Evolutionary conservation across 306 rosid species (phyloP), one percentile per base, ranked within the genome.

Genomic region (Dalbergia cochinchinensis): DNA sequence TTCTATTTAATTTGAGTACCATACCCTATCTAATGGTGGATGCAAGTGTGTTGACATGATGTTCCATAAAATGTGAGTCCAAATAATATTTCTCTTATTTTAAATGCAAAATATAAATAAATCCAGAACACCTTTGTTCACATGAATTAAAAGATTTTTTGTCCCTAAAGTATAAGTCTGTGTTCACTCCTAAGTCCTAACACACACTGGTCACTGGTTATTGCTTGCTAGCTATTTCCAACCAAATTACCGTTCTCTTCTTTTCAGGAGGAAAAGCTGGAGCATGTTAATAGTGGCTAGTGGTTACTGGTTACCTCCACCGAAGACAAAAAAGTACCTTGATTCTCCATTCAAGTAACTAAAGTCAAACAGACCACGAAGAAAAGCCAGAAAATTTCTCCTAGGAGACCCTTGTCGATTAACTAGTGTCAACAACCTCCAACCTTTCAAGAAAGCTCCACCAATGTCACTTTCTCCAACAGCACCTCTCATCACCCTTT

Each of bases 241-340:
- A 61, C 42, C 66, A 4, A 59, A 22, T 20, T 19, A 59, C 22
- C 15, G 6, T 22, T 8, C 41, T 22, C 66, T 59, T 14, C 83
- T 82, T 83, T 86, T 79, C 3, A 65, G 76, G 89, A 74, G 58
- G 60, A 79, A 82, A 85, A 65, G 55, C 11, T 47, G 41, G 35
- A 74, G 51, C 58, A 55, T 44, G 58, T 80, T 76, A 74, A 14
- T 47, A 58, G 63, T 50, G 13, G n/a, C n/a, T 47, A 58, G 63
- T 20, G 22, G 16, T 50, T 16, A 35, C 3, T 59, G 34, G 34
- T 76, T 72, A 59, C 74, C 69, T 77, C 81, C 88, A 73, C 81
- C 75, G 31, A 26, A 26, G 31, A 26, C 41, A 4, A 37, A 37
- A 37, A 37, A 37, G 41, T 18, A 22, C 41, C 74, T 41, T n/a